Evolutionary conservation across 148 eudicot species (phyloP), one percentile per base, ranked within the genome.

Genomic region (Nepenthes gracilis): DNA sequence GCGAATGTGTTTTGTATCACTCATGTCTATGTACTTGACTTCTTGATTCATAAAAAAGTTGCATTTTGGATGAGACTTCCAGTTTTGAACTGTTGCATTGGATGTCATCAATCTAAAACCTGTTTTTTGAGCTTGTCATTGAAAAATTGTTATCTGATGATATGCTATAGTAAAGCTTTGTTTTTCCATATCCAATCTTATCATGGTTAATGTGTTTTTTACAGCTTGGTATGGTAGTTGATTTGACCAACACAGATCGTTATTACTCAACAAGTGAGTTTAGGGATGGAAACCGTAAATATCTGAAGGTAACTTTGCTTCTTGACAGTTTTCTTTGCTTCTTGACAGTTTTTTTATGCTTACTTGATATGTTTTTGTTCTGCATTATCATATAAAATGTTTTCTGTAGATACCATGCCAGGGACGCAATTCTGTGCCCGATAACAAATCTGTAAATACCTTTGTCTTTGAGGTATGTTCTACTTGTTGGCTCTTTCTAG

Each of bases 351-450:
- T 33, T 32, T 67, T 3, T 14, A 12, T 69, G 53, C 57, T 52
- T 48, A 65, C 36, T 5, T 43, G 36, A 35, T 45, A 54, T n/a
- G 10, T 48, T 56, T 62, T 47, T 63, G 54, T 2, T 35, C 35
- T 43, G 14, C 1, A 33, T 53, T 50, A 23, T 65, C 33, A 47
- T 36, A 43, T 35, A 2, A 9, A 55, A 50, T 23, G 23, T 63
- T 54, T 62, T 14, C 14, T 66, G 40, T 71, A 94, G 99, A 89
- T 94, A 68, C 83, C 83, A 12, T 94, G 99, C 84, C 87, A 79
- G 65, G 99, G 99, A 62, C 96, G 97, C 60, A 95, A 80, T 81
- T 74, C 99, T 65, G 99, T 89, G 57, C 99, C 99, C 37, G 99
- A 89, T 64, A 89, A 89, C 52, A 97, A 86, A 75, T 77, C 89